phyloP scores from a whole-genome alignment of 2,329 filamentous ascomycete species.

The Dothistroma pini region DNA sequence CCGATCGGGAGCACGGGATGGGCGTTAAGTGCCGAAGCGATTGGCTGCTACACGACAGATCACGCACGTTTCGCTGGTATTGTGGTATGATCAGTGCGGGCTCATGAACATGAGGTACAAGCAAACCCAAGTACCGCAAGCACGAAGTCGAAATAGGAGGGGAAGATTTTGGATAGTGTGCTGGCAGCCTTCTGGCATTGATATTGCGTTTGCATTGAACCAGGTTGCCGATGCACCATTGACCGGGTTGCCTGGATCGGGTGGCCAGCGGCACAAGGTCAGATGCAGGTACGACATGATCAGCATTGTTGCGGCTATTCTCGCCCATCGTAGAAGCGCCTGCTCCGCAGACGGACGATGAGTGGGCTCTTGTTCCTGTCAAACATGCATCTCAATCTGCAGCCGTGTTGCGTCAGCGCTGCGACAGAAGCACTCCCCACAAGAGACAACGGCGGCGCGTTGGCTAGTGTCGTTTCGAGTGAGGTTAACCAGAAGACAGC shows the following conservation, averaged over 20 bases:
- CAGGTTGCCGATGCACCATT: constrained; percentile 20
- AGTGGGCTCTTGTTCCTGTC: constrained; percentile 17
- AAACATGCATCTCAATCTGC: constrained; percentile 17
- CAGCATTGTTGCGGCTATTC: constrained; percentile 16
- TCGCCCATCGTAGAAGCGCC: not conserved
- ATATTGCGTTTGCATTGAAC: constrained; percentile 9
- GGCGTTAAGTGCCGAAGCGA: constrained; percentile 12
- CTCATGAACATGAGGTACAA: constrained; percentile 9
- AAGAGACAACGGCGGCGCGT: constrained; percentile 13
- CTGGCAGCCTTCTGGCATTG: constrained; percentile 4
- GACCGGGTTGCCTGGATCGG: constrained; percentile 22
- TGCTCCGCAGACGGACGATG: not conserved
- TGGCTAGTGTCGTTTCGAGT: constrained; percentile 8
- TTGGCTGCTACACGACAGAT: constrained; percentile 10
- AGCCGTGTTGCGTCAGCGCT: constrained; percentile 20
- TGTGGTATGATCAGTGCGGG: constrained; percentile 4
- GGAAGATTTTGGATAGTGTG: constrained; percentile 1
- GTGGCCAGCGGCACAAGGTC: constrained; percentile 12
- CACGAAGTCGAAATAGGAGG: constrained; percentile 5
- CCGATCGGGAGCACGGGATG: constrained; percentile 8
- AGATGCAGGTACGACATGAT: constrained; percentile 26
- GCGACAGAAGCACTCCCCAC: constrained; percentile 14
- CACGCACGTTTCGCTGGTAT: no score
- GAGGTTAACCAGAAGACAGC: constrained; percentile 1
- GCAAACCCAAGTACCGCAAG: constrained; percentile 11